Base-by-base conservation (phyloP, 129 eudicot species). In the Chrysanthemum lavandulifolium region DNA sequence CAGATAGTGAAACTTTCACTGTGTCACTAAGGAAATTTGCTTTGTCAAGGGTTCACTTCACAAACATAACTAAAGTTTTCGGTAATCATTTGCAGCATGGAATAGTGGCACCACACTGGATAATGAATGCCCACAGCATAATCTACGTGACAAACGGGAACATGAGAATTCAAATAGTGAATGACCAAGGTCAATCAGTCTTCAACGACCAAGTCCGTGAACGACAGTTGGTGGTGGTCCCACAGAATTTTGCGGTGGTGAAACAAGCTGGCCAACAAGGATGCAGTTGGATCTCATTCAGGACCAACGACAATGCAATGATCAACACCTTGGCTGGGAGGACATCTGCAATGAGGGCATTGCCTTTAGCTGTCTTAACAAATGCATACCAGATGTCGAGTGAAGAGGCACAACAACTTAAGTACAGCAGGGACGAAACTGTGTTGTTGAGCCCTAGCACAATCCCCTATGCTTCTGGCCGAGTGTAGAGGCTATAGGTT, bases 191-290 rank as follows among this genome's bases (percentile, higher is more conserved):
- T 10, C 52, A 77, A 56, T 54, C 79, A 15, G 94, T 90, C 79
- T 87, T 87, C 78, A 80, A 90, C 65, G 89, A 79, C 6, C 61
- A 64, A 56, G 56, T 90, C 49, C 50, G 49, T 0, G 61, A 79
- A 57, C 78, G 88, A 2, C 91, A 87, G 65, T 57, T 83, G 2
- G 79, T 90, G 75, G 86, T 85, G 69, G 91, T 85, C 13, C 94
- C 96, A 13, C 90, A 87, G 61, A 82, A 83, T 62, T 90, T 78
- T 50, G 94, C 82, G 13, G 85, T 81, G 73, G 87, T 87, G 59
- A 83, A 82, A 76, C 84, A 82, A 73, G 89, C 87, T 0, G 81
- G 82, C 5, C 68, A 76, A 4, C 82, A 78, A 80, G 80, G 82
- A 29, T 73, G 75, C 9, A 58, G 55, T 2, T 84, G 80, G 79